phyloP scores from a whole-genome alignment of 2,329 filamentous ascomycete genomes.

The Emmonsiellopsis sp. region DNA sequence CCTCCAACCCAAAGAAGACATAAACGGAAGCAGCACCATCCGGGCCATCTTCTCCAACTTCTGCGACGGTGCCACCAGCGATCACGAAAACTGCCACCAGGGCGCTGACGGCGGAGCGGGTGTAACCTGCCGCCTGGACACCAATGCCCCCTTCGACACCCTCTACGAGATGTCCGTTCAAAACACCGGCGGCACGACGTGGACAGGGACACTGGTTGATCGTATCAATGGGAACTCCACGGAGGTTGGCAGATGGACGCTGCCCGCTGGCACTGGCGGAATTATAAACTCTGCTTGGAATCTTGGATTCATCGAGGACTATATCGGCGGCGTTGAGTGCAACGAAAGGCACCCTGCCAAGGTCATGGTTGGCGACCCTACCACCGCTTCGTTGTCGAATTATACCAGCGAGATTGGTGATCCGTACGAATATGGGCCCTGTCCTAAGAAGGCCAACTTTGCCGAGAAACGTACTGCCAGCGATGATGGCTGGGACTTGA shows the following conservation, averaged over 20 bases:
- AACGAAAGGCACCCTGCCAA: neutral
- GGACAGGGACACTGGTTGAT: slow-evolving; percentile 21
- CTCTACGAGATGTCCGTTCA: slow-evolving; percentile 14
- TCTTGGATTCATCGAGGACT: slow-evolving; percentile 23
- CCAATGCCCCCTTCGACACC: slow-evolving; percentile 13
- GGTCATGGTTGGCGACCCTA: neutral
- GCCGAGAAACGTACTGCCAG: too few species aligned
- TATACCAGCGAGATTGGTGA: neutral
- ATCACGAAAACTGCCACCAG: slow-evolving; percentile 16
- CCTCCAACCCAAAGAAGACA: slow-evolving; percentile 17
- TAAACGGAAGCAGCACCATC: slow-evolving; percentile 12
- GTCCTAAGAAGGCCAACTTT: neutral
- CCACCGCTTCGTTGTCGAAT: too few species aligned
- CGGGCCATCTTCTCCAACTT: slow-evolving; percentile 26
- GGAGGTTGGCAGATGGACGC: slow-evolving; percentile 19
- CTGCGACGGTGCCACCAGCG: slow-evolving; percentile 14
- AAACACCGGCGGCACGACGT: slow-evolving; percentile 16
- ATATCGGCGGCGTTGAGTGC: slow-evolving; percentile 1
- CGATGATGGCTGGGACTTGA: too few species aligned
- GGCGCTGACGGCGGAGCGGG: slow-evolving; percentile 20
- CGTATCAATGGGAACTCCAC: slow-evolving; percentile 11
- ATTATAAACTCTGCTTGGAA: too few species aligned
- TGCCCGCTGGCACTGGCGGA: slow-evolving; percentile 12
- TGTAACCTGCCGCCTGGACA: slow-evolving; percentile 14
- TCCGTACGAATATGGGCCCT: neutral